A percentile compares a stretch with the other conserved stretches of the same genome.
phyloP scores from a whole-genome alignment of 768 basidiomycete genomes.

The Leccinum sublutescens region DNA sequence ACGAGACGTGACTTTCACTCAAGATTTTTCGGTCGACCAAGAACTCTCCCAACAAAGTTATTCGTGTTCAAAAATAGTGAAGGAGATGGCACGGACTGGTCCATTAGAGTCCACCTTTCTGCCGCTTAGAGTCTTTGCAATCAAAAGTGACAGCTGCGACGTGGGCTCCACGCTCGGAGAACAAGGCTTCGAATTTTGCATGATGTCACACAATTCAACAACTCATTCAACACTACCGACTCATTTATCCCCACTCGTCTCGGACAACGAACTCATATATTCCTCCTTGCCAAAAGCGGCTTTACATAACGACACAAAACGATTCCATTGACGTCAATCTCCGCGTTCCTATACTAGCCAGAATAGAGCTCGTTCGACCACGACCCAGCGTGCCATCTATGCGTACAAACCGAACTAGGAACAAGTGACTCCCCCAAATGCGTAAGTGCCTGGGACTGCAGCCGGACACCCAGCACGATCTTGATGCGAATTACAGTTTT shows the following conservation, averaged over 20 bases:
- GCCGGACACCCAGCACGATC: conserved; percentile 42
- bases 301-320: neutral
- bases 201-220: neutral
- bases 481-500: conserved; percentile 51
- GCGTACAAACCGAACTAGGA: conserved; percentile 25
- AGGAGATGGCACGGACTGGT: too few species aligned
- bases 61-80: too few species aligned
- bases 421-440: conserved; percentile 41
- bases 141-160: too few species aligned
- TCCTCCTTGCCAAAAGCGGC: too few species aligned
- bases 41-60: too few species aligned
- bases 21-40: too few species aligned
- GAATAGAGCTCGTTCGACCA: conserved; percentile 2
- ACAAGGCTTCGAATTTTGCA: too few species aligned
- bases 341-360: neutral
- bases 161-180: neutral
- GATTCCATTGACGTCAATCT: neutral
- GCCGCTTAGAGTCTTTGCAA: too few species aligned
- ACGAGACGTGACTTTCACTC: too few species aligned
- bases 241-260: neutral
- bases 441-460: conserved; percentile 47
- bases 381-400: conserved; percentile 12
- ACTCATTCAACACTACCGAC: neutral
- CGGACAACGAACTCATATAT: neutral
- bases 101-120: too few species aligned